These are phyloP conservation scores for Lentinula sp. DNA, from an alignment of 768 basidiomycete genomes.

Conservation along the genomic window DNA sequence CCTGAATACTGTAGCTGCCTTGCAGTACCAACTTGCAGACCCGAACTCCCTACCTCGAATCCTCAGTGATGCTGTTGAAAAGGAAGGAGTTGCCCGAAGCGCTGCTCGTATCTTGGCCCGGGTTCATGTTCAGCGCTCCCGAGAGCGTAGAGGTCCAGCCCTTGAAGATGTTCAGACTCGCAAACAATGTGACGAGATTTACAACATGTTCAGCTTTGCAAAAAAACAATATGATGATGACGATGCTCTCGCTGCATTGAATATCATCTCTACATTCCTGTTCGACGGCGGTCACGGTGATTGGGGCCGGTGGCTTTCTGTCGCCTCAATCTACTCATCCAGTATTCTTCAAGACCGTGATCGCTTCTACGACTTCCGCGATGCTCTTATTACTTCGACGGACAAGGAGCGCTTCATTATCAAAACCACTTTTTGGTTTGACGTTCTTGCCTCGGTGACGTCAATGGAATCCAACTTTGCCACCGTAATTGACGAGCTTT, in stretches of 20 bases:
- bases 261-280: conserved; percentile 69
- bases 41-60: conserved; percentile 33
- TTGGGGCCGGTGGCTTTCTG: conserved; percentile 62
- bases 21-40: conserved; percentile 69
- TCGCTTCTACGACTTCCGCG: conserved; percentile 30
- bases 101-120: conserved; percentile 60
- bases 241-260: conserved; percentile 75
- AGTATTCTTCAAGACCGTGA: conserved; percentile 32
- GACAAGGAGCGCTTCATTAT: conserved; percentile 65
- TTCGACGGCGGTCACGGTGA: conserved; percentile 70
- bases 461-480: conserved; percentile 58
- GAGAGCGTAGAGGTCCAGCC: conserved; percentile 14
- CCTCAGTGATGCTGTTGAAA: conserved; percentile 47
- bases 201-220: conserved; percentile 13
- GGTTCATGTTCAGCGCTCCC: conserved; percentile 38
- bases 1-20: conserved; percentile 52
- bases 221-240: conserved; percentile 37
- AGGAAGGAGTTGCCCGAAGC: conserved; percentile 39
- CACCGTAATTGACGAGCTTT: conserved; percentile 48
- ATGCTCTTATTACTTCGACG: conserved; percentile 36
- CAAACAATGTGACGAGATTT: conserved; percentile 19
- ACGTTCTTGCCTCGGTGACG: conserved; percentile 76
- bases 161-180: conserved; percentile 18
- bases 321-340: conserved; percentile 53
- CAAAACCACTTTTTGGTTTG: conserved; percentile 85